Conservation (phyloP, 2,329 filamentous ascomycete genomes). For the Aspergillus neotritici region DNA sequence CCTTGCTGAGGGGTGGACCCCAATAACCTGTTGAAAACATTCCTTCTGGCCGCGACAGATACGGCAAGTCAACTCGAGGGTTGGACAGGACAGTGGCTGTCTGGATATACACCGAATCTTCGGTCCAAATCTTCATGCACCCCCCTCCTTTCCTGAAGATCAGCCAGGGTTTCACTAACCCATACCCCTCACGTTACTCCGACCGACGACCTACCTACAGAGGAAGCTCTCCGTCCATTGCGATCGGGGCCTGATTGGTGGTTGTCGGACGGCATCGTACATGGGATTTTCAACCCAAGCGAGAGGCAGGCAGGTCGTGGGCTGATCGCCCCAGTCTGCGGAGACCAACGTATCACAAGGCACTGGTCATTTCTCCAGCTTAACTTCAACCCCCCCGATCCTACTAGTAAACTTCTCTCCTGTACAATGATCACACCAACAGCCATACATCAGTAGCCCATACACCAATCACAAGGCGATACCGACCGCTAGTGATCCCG, state of each 20-base stretch:
- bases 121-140: neutral
- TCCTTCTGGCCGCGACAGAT: no score
- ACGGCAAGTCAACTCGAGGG: no score
- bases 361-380: slow-evolving; percentile 1
- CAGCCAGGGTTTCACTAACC: neutral
- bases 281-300: neutral
- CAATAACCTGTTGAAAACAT: no score
- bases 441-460: neutral
- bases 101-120: no score
- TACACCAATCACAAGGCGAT: slow-evolving; percentile 4
- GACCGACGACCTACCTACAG: neutral
- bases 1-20: no score
- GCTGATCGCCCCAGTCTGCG: slow-evolving; percentile 3
- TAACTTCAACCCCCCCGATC: neutral
- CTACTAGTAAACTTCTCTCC: neutral
- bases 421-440: neutral
- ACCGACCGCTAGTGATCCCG: neutral
- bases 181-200: slow-evolving; percentile 1
- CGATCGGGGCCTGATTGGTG: neutral
- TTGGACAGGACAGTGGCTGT: no score
- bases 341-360: slow-evolving; percentile 3
- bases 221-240: neutral
- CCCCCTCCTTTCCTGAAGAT: slow-evolving; percentile 8
- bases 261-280: neutral
- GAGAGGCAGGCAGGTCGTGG: slow-evolving; percentile 4